Evolutionary conservation across 2,329 filamentous ascomycete species (phyloP).

Genomic region (Aureobasidium sp.): DNA sequence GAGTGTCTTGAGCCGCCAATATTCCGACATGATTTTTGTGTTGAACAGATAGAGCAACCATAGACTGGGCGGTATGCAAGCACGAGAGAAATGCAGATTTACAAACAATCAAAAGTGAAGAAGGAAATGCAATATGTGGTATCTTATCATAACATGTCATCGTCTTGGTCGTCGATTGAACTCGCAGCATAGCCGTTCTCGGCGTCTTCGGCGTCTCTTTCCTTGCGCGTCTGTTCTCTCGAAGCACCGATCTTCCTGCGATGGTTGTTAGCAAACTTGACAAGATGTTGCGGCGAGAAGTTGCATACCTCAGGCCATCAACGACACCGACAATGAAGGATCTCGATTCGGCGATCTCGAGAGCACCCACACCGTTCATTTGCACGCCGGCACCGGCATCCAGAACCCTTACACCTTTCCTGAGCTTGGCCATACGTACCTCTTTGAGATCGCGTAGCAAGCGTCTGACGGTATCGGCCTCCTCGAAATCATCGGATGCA

Average conservation of each 20-base stretch:
- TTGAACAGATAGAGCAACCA: slow-evolving; percentile 3
- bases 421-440: slow-evolving; percentile 80
- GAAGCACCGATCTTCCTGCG: slow-evolving; percentile 68
- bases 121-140: neutral
- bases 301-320: slow-evolving; percentile 59
- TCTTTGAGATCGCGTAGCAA: slow-evolving; percentile 76
- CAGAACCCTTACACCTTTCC: slow-evolving; percentile 61
- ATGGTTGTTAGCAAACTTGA: slow-evolving; percentile 13
- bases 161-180: slow-evolving; percentile 38
- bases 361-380: slow-evolving; percentile 74
- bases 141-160: slow-evolving; percentile 40
- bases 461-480: slow-evolving; percentile 63
- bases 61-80: neutral
- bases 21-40: neutral
- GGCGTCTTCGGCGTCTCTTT: slow-evolving; percentile 63
- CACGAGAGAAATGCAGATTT: neutral
- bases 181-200: slow-evolving; percentile 45
- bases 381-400: slow-evolving; percentile 65
- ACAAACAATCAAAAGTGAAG: neutral
- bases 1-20: neutral
- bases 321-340: slow-evolving; percentile 78
- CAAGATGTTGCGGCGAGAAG: no score
- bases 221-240: slow-evolving; percentile 65
- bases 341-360: slow-evolving; percentile 84
- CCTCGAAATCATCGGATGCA: slow-evolving; percentile 71